Evolutionary conservation across 1,284 basidiomycete species (phyloP), one percentile per base, ranked within the genome.

Genomic region (Puccinia brachypodii): DNA sequence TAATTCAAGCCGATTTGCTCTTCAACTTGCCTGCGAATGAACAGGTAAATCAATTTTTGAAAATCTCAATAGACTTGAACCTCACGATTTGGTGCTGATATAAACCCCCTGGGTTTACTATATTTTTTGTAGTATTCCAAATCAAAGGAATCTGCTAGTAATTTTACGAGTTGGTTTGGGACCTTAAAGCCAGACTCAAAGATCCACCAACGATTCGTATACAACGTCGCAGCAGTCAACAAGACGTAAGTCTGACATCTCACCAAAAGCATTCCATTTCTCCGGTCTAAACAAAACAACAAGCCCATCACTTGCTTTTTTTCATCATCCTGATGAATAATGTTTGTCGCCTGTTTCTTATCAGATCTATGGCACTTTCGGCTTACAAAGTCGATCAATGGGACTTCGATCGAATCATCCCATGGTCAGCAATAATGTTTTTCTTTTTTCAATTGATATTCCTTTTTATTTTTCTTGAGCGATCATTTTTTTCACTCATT

Each of bases 331-430:
- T 38, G 40, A 33, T 75, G 19, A 64, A 77, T 56, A 79, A 56
- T 62, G 25, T 33, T 74, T 64, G 14, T 50, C 72, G 66, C 42
- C 7, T 7, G 13, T 83, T 19, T 16, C 58, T 77, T 9, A 75
- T 0, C 84, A 94, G 93, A 38, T 90, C 90, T 6, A 93, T 94
- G 92, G 89, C 88, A 77, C 89, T 90, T 38, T 91, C 94, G 84
- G 91, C 90, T 2, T 90, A 89, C 84, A 91, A 89, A 0, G 93
- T 96, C 1, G 89, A 91, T 0, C 89, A 87, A 1, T 96, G 94
- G 94, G 92, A 96, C 84, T 96, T 95, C 86, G 90, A 93, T 40
- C 89, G 93, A 64, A 92, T 98, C 85, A 94, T 98, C 82, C 94
- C 94, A 68, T 96, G 95, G 85, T 96, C 98, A 86, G 96, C 93